A percentile compares a stretch with the other conserved stretches of the same genome.
Evolutionary conservation across 192 early-diverging fungal species (phyloP).

Genomic region (Umbelopsis sp.): DNA sequence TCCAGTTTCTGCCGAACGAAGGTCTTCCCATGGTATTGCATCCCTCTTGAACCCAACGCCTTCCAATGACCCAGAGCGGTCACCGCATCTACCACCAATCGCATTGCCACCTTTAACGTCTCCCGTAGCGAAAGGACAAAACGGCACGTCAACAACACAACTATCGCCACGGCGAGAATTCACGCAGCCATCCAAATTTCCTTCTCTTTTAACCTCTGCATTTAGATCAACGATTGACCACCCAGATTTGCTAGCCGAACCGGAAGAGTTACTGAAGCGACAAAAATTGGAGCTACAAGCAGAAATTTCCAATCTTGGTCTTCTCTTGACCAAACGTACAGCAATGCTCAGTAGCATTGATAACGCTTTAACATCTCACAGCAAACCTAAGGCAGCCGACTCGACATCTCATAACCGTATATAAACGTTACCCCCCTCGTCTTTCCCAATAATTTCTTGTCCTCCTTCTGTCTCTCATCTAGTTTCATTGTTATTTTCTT

Average conservation of each 20-base stretch:
- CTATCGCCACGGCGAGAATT: slow-evolving; percentile 2
- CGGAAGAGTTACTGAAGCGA: neutral
- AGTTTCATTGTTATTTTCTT: slow-evolving; percentile 1
- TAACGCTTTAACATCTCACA: slow-evolving; percentile 35
- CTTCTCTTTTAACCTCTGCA: slow-evolving; percentile 2
- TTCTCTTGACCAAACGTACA: slow-evolving; percentile 43
- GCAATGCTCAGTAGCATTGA: slow-evolving; percentile 47
- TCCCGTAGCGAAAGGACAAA: neutral
- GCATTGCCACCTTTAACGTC: slow-evolving; percentile 6
- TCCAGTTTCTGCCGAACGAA: slow-evolving; percentile 22
- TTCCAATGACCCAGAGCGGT: neutral
- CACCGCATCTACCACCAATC: slow-evolving; percentile 10
- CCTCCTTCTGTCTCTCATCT: neutral
- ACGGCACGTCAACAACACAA: neutral
- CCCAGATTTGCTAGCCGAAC: neutral
- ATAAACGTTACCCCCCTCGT: slow-evolving; percentile 4
- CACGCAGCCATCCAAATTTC: neutral
- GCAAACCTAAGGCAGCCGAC: neutral
- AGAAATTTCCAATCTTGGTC: slow-evolving; percentile 48
- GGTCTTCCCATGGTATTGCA: slow-evolving; percentile 12
- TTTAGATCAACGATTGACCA: slow-evolving; percentile 2
- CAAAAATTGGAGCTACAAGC: slow-evolving; percentile 47
- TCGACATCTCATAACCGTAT: neutral
- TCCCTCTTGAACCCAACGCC: slow-evolving; percentile 12
- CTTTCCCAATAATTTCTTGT: neutral